Base-by-base conservation (phyloP, 2,329 filamentous ascomycete species). In the Colletotrichum kahawae region DNA sequence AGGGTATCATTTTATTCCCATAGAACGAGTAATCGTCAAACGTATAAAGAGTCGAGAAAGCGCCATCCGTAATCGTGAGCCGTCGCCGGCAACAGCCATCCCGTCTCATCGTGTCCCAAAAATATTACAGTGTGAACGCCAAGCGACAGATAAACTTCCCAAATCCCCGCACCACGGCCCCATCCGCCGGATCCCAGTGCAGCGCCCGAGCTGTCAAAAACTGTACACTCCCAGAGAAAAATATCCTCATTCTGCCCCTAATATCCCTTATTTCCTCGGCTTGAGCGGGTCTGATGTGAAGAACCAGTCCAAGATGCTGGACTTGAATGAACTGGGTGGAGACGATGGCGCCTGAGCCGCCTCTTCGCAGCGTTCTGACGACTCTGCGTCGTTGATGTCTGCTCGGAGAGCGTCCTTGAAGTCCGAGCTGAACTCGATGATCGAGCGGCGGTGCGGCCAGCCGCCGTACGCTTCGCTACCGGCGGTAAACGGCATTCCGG, bases 341-440 rank as follows among this genome's bases (percentile, higher is more conserved):
- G 66, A 8, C 4, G 6, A 31, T 4, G 65, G 14, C 5, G 34
- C 8, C 33, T 63, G 12, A 1, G 56, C 9, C 1, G 43, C 60
- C n/a, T 27, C 38, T 2, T 21, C 31, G 4, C 29, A 27, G 16
- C 57, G 34, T 3, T 57, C 21, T 21, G n/a, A n/a, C 1, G 43
- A 48, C 10, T 72, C 38, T 10, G 71, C 56, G 12, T 76, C 71
- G 12, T 76, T 63, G 59, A 71, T 65, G n/a, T 78, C 36, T 14
- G 74, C 69, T 27, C 77, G 70, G 18, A 72, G 65, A 9, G 68
- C 63, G n/a, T 65, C 71, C 57, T 74, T 76, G n/a, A 65, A 34
- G 13, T 74, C 65, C 10, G 74, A 64, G 24, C 65, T 31, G 6
- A 76, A 70, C 14, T 62, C 70, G 16, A 70, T 59, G 13, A 60